Evolutionary conservation across 1,139 yeast species (phyloP).

Genomic region (Kurtzmaniella quercitrusa): DNA sequence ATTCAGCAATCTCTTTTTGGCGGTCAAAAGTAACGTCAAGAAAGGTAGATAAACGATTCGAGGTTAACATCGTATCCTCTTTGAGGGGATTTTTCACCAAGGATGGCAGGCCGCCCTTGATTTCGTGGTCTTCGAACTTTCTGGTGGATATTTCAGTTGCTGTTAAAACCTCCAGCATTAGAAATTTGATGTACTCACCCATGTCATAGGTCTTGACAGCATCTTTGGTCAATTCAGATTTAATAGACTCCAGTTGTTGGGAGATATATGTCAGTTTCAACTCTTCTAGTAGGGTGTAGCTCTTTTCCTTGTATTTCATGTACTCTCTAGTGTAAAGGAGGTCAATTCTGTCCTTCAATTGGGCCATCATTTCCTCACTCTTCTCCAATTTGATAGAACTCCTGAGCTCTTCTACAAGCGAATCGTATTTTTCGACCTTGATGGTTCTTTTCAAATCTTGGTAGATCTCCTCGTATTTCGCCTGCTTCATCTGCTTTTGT

Average conservation of each 20-base stretch:
- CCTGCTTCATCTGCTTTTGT: conserved; percentile 11
- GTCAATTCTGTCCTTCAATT: conserved; percentile 14
- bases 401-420: conserved; percentile 13
- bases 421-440: conserved; percentile 11
- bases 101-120: conserved; percentile 18
- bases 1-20: conserved; percentile 17
- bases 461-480: conserved; percentile 15
- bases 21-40: conserved; percentile 18
- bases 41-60: conserved; percentile 15
- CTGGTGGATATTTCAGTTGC: conserved; percentile 16
- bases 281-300: conserved; percentile 18
- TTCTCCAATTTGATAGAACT: conserved; percentile 10
- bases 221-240: conserved; percentile 13
- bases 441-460: conserved; percentile 12
- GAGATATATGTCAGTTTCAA: conserved; percentile 18
- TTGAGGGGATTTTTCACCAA: conserved; percentile 15
- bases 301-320: conserved; percentile 15
- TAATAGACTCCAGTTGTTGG: conserved; percentile 14
- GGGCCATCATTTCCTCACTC: conserved; percentile 13
- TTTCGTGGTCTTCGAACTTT: conserved; percentile 16
- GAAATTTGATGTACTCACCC: conserved; percentile 10
- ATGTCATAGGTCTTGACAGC: conserved; percentile 14
- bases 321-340: conserved; percentile 18
- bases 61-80: conserved; percentile 13
- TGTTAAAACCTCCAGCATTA: conserved; percentile 16